phyloP scores from a whole-genome alignment of 1,284 basidiomycete genomes.

The Bondarzewia mesenterica region DNA sequence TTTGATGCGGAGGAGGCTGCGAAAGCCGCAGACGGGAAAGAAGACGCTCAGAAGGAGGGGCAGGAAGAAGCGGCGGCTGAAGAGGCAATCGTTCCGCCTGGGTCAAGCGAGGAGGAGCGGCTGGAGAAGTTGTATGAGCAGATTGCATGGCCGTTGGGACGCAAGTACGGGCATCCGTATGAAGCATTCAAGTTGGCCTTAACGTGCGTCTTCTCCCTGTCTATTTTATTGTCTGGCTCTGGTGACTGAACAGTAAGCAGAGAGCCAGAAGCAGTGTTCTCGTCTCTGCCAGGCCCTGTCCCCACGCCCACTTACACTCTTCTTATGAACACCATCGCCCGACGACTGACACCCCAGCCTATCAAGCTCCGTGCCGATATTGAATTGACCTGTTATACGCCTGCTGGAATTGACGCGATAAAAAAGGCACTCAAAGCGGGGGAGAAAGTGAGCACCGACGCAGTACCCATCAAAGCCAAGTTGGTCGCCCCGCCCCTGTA shows the following conservation, averaged over 20 bases:
- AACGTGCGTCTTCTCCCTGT: conserved; percentile 49
- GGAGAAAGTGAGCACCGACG: conserved; percentile 81
- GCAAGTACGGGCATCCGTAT: conserved; percentile 92
- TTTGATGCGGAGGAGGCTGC: conserved; percentile 28
- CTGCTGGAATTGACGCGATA: conserved; percentile 97
- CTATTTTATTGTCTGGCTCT: not conserved
- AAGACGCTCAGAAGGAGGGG: conserved; percentile 31
- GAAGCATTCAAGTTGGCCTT: conserved; percentile 97
- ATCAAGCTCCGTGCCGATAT: conserved; percentile 99
- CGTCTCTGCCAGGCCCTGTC: conserved; percentile 59
- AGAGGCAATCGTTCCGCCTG: conserved; percentile 29
- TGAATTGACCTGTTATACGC: conserved; percentile 95
- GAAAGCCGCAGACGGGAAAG: conserved; percentile 14
- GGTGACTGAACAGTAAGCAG: conserved; percentile 32
- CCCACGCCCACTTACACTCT: conserved; percentile 54
- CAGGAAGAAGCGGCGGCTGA: conserved; percentile 40
- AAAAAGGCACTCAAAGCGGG: conserved; percentile 87
- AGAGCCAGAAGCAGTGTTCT: conserved; percentile 83
- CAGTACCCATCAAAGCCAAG: conserved; percentile 95
- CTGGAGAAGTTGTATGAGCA: conserved; percentile 85
- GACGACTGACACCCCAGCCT: conserved; percentile 94
- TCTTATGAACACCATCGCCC: conserved; percentile 84
- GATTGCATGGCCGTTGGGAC: conserved; percentile 90
- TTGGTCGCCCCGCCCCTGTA: conserved; percentile 96
- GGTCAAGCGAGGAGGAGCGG: conserved; percentile 61